Base-by-base conservation (phyloP, 2,329 filamentous ascomycete genomes). In the Venturia pyrina region DNA sequence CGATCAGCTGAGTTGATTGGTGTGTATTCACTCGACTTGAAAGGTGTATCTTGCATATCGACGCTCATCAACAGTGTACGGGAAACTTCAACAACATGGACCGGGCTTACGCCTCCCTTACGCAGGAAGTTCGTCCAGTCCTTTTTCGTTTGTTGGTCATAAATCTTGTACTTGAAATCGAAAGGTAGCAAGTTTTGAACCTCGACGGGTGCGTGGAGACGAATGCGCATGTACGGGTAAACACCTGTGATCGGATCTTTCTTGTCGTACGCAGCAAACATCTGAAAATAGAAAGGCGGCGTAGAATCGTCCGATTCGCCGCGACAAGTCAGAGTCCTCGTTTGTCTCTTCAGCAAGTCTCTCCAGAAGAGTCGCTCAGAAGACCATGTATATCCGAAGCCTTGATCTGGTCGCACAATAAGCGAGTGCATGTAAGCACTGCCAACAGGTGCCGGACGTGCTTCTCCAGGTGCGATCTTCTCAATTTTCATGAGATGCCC, bases 131-230 rank as follows among this genome's bases (percentile, higher is more conserved):
- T 99, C 5, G 91, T 96, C 95, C 95, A 99, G 75, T 99, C 95
- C 75, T 96, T 96, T 81, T 93, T 96, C 0, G 93, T 97, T 75
- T 96, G 96, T 79, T 96, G 97, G 80, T 99, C 95, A 73, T 98
- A 99, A 65, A 99, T 98, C 65, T 93, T 87, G 76, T 99, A 99
- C 77, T 99, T 98, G 85, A 99, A 99, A 77, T 99, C 95, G 73
- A 95, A 98, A 0, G 95, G 95, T 46, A 99, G 79, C 56, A 99
- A 80, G 70, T 99, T 99, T 75, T 99, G 93, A 5, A 99, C 83
- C 62, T 96, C 93, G 17, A 99, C 86, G 0, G 96, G 95, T 0
- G 95, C 93, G 32, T 91, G 96, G 2, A 99, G 84, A 70, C 93
- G 90, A 69, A 99, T 83, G 67, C 87, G 88, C 95, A 99, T 98